Conservation (phyloP, 2,329 filamentous ascomycete species). For the Scleromitrula shiraiana region DNA sequence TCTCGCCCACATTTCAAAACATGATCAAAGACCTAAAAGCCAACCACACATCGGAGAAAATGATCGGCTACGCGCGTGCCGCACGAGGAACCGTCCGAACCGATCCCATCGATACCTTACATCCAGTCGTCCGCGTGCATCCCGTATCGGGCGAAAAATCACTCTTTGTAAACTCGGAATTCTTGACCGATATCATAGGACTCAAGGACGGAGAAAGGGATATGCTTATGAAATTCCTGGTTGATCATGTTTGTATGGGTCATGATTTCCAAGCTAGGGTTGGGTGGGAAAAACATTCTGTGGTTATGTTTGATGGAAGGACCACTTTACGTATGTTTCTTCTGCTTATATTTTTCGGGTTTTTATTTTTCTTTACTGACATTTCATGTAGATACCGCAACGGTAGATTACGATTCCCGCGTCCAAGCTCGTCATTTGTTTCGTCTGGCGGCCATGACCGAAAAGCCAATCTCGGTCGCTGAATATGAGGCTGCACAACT, state of each 20-base stretch:
- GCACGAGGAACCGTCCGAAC: slow-evolving; percentile 55
- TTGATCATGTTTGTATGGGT: slow-evolving; percentile 56
- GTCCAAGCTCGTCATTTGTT: slow-evolving; percentile 41
- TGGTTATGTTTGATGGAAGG: slow-evolving; percentile 44
- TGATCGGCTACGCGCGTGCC: slow-evolving; percentile 45
- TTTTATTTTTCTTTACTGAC: background rate
- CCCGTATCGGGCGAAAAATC: slow-evolving; percentile 67
- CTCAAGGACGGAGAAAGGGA: slow-evolving; percentile 62
- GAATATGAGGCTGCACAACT: slow-evolving; percentile 14
- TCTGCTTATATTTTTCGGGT: background rate
- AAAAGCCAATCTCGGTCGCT: slow-evolving; percentile 39
- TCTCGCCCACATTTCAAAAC: slow-evolving; percentile 29
- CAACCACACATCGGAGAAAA: slow-evolving; percentile 51
- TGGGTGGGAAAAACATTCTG: slow-evolving; percentile 49
- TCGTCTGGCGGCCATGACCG: slow-evolving; percentile 40
- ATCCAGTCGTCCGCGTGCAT: slow-evolving; percentile 62
- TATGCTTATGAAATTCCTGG: slow-evolving; percentile 55
- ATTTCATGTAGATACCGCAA: slow-evolving; percentile 36
- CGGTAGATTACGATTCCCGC: slow-evolving; percentile 41
- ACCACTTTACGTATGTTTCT: slow-evolving; percentile 37
- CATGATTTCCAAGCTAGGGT: slow-evolving; percentile 66
- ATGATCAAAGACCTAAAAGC: slow-evolving; percentile 52
- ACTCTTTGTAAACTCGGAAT: slow-evolving; percentile 61
- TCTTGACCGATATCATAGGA: slow-evolving; percentile 60
- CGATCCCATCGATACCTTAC: slow-evolving; percentile 53